A percentile compares a stretch with the other conserved stretches of the same genome.
phyloP scores from a whole-genome alignment of 768 basidiomycete genomes.

The Mycena maculata region DNA sequence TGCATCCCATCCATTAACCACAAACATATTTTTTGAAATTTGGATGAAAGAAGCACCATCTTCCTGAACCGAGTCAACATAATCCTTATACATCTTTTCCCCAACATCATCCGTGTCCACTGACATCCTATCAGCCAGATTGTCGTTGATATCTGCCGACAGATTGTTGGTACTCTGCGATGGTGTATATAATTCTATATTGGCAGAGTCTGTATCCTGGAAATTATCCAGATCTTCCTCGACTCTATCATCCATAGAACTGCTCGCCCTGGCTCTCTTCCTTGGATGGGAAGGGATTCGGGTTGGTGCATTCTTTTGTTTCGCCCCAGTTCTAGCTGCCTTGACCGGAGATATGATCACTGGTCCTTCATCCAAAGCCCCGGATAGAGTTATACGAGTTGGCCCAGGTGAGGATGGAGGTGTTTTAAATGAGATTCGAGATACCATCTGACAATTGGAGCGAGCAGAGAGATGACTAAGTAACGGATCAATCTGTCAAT shows the following conservation, averaged over 20 bases:
- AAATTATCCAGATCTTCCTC: too few species aligned
- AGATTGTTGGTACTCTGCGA: too few species aligned
- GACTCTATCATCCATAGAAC: too few species aligned
- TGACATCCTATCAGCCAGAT: too few species aligned
- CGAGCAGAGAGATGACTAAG: too few species aligned
- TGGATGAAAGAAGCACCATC: neutral
- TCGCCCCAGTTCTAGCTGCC: neutral
- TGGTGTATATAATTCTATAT: too few species aligned
- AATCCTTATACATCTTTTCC: neutral
- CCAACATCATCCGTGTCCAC: too few species aligned
- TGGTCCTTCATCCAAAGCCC: neutral
- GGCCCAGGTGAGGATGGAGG: neutral
- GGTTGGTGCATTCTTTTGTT: neutral
- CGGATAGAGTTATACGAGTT: neutral
- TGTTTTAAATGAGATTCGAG: neutral
- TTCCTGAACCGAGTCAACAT: neutral
- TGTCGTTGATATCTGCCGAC: too few species aligned
- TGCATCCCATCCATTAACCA: slow-evolving; percentile 19
- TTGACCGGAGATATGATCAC: neutral
- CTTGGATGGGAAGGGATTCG: too few species aligned
- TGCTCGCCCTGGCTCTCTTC: too few species aligned
- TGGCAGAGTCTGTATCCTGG: too few species aligned
- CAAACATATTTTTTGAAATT: neutral
- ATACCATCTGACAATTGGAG: neutral
- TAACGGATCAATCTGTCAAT: neutral